Conservation (phyloP, 2,329 filamentous ascomycete genomes). For the Apiospora rasikravindrae region DNA sequence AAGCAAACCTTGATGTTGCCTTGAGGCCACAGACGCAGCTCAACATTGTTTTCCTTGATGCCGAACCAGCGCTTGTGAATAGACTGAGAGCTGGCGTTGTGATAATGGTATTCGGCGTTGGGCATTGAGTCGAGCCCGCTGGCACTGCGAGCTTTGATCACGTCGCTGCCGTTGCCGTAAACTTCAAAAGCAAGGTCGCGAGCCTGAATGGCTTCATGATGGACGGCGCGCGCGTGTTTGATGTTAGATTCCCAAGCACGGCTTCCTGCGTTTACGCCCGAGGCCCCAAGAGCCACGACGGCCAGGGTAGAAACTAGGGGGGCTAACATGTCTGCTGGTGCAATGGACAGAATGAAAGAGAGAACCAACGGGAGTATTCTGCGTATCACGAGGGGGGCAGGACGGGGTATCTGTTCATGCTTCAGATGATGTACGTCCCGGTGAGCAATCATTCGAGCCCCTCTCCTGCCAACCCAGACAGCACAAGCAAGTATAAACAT, state of each 20-base stretch:
- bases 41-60: neutral
- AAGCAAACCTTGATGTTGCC: neutral
- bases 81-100: neutral
- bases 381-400: neutral
- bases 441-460: neutral
- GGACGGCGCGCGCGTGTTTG: conserved; percentile 9
- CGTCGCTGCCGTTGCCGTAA: neutral
- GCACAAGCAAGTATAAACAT: neutral
- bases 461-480: neutral
- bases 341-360: neutral
- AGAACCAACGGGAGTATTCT: neutral
- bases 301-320: neutral
- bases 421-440: neutral
- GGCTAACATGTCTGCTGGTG: neutral
- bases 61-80: conserved; percentile 17
- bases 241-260: conserved; percentile 22
- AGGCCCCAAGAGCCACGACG: neutral
- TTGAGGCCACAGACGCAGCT: neutral
- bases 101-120: neutral
- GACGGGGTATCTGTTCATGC: neutral
- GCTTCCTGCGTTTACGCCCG: conserved; percentile 18
- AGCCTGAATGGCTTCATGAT: neutral
- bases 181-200: neutral
- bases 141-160: neutral
- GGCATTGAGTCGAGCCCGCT: neutral